A percentile compares a stretch with the other conserved stretches of the same genome.
Evolutionary conservation across 2,329 filamentous ascomycete species (phyloP).

Genomic region (Berkeleyomyces rouxiae): DNA sequence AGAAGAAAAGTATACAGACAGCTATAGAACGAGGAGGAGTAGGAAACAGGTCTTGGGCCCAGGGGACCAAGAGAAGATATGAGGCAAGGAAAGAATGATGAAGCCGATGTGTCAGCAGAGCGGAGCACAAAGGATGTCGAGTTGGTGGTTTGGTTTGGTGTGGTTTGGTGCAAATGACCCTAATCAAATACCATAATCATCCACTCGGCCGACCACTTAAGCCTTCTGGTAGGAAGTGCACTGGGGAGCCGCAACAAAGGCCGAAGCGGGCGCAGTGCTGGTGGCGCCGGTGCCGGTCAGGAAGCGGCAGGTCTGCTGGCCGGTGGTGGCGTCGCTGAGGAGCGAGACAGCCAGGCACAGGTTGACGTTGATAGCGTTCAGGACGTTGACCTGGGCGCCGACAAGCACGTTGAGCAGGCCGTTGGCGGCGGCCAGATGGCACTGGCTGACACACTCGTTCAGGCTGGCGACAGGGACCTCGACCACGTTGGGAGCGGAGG

Average conservation of each 20-base stretch:
- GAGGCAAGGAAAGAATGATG: not conserved
- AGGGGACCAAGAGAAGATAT: not conserved
- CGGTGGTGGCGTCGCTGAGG: conserved; percentile 1
- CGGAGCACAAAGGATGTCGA: not conserved
- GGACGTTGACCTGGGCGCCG: conserved; percentile 14
- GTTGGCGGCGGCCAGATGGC: conserved; percentile 8
- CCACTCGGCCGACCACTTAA: not conserved
- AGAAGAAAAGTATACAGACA: not conserved
- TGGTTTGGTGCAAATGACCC: too few species aligned
- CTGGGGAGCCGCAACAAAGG: not conserved
- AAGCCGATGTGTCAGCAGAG: not conserved
- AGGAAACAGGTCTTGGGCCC: not conserved
- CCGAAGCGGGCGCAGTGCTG: not conserved
- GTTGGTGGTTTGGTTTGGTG: not conserved
- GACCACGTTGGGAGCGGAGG: not conserved
- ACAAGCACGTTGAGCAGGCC: conserved; percentile 8
- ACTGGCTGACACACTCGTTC: conserved; percentile 11
- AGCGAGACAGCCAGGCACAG: conserved; percentile 12
- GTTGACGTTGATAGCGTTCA: conserved; percentile 16
- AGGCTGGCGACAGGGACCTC: conserved; percentile 6
- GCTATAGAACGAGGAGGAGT: conserved; percentile 3
- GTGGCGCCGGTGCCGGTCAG: conserved; percentile 6
- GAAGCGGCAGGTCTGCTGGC: conserved; percentile 11
- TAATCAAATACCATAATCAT: not conserved
- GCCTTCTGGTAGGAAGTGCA: conserved; percentile 7